A percentile compares a stretch with the other conserved stretches of the same genome.
Evolutionary conservation across 1,284 basidiomycete species (phyloP).

Genomic region (Rhizoctonia solani): DNA sequence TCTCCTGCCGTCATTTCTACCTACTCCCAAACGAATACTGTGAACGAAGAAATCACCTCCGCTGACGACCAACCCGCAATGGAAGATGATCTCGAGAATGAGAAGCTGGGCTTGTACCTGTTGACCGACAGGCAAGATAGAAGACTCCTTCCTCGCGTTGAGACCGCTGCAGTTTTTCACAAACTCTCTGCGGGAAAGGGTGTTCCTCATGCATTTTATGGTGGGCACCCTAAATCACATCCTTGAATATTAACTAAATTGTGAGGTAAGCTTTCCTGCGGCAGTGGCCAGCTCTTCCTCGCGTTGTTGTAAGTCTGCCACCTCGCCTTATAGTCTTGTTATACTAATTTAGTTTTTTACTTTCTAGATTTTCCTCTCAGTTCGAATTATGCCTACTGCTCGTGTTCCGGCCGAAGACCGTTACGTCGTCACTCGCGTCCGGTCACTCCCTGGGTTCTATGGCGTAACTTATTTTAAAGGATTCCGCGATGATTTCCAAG

Average conservation of each 20-base stretch:
- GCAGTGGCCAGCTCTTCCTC: constrained; percentile 64
- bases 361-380: constrained; percentile 61
- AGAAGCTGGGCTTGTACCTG: constrained; percentile 33
- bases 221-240: constrained; percentile 38
- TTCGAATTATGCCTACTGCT: constrained; percentile 55
- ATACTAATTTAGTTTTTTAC: background rate
- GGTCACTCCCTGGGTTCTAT: constrained; percentile 61
- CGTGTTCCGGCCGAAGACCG: constrained; percentile 54
- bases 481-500: constrained; percentile 61
- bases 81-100: constrained; percentile 39
- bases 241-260: too few relatives aligned
- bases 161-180: constrained; percentile 61
- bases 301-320: constrained; percentile 57
- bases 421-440: constrained; percentile 59
- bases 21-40: background rate
- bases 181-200: constrained; percentile 57
- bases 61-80: constrained; percentile 38
- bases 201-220: constrained; percentile 62
- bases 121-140: constrained; percentile 38
- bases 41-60: constrained; percentile 31
- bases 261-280: constrained; percentile 51
- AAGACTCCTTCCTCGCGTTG: constrained; percentile 53
- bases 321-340: background rate
- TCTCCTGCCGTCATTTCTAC: constrained; percentile 1
- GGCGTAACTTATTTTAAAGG: constrained; percentile 63